phyloP scores from a whole-genome alignment of 1,139 yeast genomes.

The Candida labiduridarum region DNA sequence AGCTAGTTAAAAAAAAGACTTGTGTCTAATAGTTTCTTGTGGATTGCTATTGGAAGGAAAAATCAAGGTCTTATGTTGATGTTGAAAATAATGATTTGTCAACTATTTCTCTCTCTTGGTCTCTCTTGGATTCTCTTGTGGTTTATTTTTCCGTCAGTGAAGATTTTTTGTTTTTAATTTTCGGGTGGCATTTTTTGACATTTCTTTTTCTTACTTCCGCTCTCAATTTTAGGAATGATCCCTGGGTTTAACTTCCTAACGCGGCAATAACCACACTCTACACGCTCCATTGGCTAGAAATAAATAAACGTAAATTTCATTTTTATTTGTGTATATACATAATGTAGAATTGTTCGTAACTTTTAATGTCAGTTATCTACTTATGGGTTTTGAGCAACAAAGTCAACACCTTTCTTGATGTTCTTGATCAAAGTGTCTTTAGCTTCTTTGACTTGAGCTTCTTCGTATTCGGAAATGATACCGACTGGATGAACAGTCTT shows the following conservation, averaged over 20 bases:
- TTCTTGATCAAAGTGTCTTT: slow-evolving; percentile 58
- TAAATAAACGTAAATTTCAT: background rate
- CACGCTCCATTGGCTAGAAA: background rate
- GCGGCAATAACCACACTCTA: background rate
- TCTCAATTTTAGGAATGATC: background rate
- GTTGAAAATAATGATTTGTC: slow-evolving; percentile 2
- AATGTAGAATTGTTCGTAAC: background rate
- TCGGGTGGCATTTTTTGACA: background rate
- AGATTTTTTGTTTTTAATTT: background rate
- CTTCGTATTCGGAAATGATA: slow-evolving; percentile 58
- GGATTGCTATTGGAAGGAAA: background rate
- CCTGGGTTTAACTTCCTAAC: background rate
- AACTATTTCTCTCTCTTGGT: background rate
- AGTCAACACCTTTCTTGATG: slow-evolving; percentile 62
- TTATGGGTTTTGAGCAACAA: slow-evolving; percentile 55
- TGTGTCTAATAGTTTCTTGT: too few relatives aligned
- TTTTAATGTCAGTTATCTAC: background rate
- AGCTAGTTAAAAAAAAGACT: too few relatives aligned
- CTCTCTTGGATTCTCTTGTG: background rate
- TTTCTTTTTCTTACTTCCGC: background rate
- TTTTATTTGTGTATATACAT: slow-evolving; percentile 3
- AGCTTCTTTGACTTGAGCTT: slow-evolving; percentile 55
- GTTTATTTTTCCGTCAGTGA: too few relatives aligned
- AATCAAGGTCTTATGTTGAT: background rate
- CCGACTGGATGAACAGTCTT: slow-evolving; percentile 57